phyloP scores from a whole-genome alignment of 306 rosid species.

The Aeschynomene evenia region DNA sequence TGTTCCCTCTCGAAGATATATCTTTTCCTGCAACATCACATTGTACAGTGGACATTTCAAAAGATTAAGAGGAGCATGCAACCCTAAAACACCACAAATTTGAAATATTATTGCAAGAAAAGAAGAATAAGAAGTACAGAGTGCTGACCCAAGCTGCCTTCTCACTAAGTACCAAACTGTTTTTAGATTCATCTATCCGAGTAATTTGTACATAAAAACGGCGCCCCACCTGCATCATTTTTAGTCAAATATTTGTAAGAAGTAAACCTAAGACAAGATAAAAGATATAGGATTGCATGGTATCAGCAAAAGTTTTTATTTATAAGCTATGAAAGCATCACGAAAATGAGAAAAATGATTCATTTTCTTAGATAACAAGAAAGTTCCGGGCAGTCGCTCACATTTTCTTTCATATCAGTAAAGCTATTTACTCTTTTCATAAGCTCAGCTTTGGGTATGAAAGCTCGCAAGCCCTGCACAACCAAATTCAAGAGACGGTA shows the following conservation, averaged over 20 bases:
- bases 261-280: constrained; percentile 13
- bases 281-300: not conserved
- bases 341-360: not conserved
- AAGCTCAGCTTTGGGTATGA: constrained; percentile 85
- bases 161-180: constrained; percentile 77
- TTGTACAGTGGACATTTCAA: constrained; percentile 11
- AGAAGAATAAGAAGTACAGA: constrained; percentile 24
- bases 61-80: constrained; percentile 13
- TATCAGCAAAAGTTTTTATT: not conserved
- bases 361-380: not conserved
- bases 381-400: constrained; percentile 37
- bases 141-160: constrained; percentile 90
- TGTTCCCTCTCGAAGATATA: constrained; percentile 74
- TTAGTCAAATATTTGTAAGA: constrained; percentile 23
- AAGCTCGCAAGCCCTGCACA: constrained; percentile 88
- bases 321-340: not conserved
- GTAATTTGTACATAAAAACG: constrained; percentile 59
- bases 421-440: constrained; percentile 66
- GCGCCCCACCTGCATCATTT: constrained; percentile 71
- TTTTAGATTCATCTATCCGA: constrained; percentile 73
- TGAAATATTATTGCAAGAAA: constrained; percentile 1
- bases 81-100: not conserved
- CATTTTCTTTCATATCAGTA: constrained; percentile 81
- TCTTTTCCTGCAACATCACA: constrained; percentile 55
- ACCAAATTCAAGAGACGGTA: constrained; percentile 19